Conservation (phyloP, 1,284 basidiomycete genomes). For the Papiliotrema fonsecae region DNA sequence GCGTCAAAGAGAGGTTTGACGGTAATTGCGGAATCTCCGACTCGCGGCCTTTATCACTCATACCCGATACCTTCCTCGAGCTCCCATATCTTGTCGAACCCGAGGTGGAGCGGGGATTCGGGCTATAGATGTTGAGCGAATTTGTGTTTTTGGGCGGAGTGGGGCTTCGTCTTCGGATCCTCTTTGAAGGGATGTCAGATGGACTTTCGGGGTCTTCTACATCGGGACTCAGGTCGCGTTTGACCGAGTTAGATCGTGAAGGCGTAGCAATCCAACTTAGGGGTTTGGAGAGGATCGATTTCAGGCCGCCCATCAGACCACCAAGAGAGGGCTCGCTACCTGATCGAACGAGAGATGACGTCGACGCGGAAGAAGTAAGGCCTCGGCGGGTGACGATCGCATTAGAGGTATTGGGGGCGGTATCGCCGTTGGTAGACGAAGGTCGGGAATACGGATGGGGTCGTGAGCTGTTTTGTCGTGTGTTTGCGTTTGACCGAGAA, state of each 20-base stretch:
- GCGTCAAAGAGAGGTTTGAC: slow-evolving; percentile 9
- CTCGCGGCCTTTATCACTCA: background rate
- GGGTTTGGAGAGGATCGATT: slow-evolving; percentile 19
- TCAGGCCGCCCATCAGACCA: slow-evolving; percentile 13
- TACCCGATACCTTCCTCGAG: too few relatives aligned
- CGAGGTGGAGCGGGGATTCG: too few relatives aligned
- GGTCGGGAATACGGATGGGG: background rate
- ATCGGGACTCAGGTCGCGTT: background rate
- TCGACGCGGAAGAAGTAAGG: background rate
- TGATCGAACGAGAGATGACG: slow-evolving; percentile 8
- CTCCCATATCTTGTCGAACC: too few relatives aligned
- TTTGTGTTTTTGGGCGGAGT: too few relatives aligned
- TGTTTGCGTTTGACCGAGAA: too few relatives aligned
- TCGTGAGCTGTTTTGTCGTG: background rate
- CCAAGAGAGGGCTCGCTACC: slow-evolving; percentile 13
- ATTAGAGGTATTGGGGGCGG: background rate
- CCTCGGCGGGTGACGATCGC: background rate
- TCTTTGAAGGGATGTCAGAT: background rate
- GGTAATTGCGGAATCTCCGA: slow-evolving; percentile 12
- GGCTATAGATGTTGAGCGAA: too few relatives aligned
- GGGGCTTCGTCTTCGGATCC: background rate
- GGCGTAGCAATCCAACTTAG: slow-evolving; percentile 22
- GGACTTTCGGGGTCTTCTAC: background rate
- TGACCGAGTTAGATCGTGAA: background rate
- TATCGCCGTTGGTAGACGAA: background rate